Base-by-base conservation (phyloP, 208 protist genomes). In the Wallacemonas sp. region DNA sequence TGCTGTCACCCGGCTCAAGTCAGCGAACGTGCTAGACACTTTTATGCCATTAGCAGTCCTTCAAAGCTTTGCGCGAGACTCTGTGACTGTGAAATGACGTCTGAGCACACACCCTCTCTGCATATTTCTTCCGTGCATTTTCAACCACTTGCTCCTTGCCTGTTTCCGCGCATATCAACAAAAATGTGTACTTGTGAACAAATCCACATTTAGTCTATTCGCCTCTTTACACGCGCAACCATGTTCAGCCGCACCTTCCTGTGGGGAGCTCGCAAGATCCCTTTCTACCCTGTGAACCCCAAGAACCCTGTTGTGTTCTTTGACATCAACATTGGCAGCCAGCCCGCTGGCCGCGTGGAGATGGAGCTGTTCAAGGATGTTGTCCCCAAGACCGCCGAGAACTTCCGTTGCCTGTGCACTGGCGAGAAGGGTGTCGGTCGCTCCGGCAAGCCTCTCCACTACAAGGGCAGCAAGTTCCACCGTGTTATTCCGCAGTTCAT, bases 221-320 rank as follows among this genome's bases (percentile, higher is more conserved):
- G 44, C 42, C 48, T 26, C 55, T 10, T 34, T 36, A 0, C 62
- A 62, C 48, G 46, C 37, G 38, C 8, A 50, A 64, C 39, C 24
- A 83, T 90, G 88, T 73, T 87, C 39, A 58, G 65, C 30, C 82
- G 71, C 36, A 76, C 78, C 27, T 58, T 77, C 24, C 52, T 75
- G 42, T 64, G 13, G 57, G 81, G 67, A 45, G 71, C 73, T 30
- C 59, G 67, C 33, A 91, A 90, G 76, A 84, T 94, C 55, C 88
- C 85, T 21, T 92, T 87, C 68, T 90, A 93, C 63, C 83, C 83
- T 15, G 66, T 89, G 52, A 92, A 93, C 36, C 61, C 76, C 41
- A 83, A 74, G 71, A 95, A 95, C 81, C 91, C 79, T 15, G 44
- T 77, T 65, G 74, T 81, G 21, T 85, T 69, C 68, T 67, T 85